phyloP scores from a whole-genome alignment of 768 basidiomycete species.

The Sporobolomyces pararoseus region DNA sequence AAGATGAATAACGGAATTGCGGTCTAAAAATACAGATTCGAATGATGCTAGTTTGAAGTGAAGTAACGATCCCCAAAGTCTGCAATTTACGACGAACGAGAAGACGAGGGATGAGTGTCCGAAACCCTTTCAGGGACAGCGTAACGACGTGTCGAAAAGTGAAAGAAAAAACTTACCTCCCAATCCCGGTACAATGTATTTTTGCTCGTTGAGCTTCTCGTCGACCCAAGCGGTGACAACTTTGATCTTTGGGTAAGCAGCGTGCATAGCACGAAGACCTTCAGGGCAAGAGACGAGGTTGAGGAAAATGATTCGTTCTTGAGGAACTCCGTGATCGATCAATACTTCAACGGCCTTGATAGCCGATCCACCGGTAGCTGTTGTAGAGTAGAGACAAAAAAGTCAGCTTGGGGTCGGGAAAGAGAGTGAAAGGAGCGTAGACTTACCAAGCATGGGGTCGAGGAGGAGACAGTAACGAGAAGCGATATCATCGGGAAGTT shows the following conservation, averaged over 20 bases:
- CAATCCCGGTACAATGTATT: constrained; percentile 43
- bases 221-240: constrained; percentile 47
- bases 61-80: constrained; percentile 42
- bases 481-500: constrained; percentile 92
- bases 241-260: constrained; percentile 42
- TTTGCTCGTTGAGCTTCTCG: constrained; percentile 42
- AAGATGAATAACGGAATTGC: too few relatives aligned
- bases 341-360: constrained; percentile 96
- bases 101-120: not conserved
- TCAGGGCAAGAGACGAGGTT: constrained; percentile 47
- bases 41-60: constrained; percentile 17
- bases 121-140: not conserved
- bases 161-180: constrained; percentile 23
- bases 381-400: not conserved
- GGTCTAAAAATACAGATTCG: too few relatives aligned
- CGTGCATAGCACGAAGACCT: constrained; percentile 42
- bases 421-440: not conserved
- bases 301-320: constrained; percentile 61
- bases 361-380: constrained; percentile 92
- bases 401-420: not conserved
- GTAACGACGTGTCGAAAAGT: not conserved
- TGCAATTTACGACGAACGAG: not conserved
- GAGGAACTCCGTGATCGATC: constrained; percentile 83
- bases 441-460: constrained; percentile 92
- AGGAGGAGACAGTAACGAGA: constrained; percentile 86